Conservation (phyloP, 2,329 filamentous ascomycete genomes). For the Cladosporium sphaerospermum region DNA sequence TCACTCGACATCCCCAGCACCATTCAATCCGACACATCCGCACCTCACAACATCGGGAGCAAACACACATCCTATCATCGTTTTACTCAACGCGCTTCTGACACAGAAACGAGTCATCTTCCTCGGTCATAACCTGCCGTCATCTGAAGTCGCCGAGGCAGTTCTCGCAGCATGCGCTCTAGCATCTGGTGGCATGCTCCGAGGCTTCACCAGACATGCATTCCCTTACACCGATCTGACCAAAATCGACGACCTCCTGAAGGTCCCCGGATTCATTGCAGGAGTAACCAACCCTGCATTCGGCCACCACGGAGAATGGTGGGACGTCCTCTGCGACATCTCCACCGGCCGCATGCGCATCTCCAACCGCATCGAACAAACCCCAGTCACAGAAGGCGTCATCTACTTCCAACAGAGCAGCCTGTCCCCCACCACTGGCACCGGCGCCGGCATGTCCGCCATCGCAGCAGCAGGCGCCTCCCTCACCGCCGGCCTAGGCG, state of each 20-base stretch:
- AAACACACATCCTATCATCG: slow-evolving; percentile 87
- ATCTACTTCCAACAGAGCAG: slow-evolving; percentile 70
- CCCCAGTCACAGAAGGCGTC: slow-evolving; percentile 76
- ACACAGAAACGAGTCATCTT: slow-evolving; percentile 97
- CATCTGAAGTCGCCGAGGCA: slow-evolving; percentile 94
- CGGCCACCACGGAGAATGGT: slow-evolving; percentile 92
- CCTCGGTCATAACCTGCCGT: slow-evolving; percentile 88
- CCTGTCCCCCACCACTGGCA: background rate
- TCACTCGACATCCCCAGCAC: slow-evolving; percentile 74
- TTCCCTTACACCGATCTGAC: slow-evolving; percentile 98
- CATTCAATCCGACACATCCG: slow-evolving; percentile 71
- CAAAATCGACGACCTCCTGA: slow-evolving; percentile 92
- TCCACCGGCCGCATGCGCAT: slow-evolving; percentile 92
- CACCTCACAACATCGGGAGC: slow-evolving; percentile 90
- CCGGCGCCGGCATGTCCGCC: slow-evolving; percentile 21
- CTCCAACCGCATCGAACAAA: slow-evolving; percentile 75
- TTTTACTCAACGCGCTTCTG: slow-evolving; percentile 86
- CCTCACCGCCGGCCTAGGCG: slow-evolving; percentile 32
- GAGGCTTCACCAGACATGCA: slow-evolving; percentile 90
- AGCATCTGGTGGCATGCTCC: slow-evolving; percentile 82
- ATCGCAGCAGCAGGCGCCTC: slow-evolving; percentile 26
- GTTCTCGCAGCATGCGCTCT: slow-evolving; percentile 94
- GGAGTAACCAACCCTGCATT: slow-evolving; percentile 97
- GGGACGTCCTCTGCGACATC: slow-evolving; percentile 92
- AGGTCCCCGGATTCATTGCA: slow-evolving; percentile 94